Conservation (phyloP, 2,329 filamentous ascomycete genomes). For the Aspergillus quadricinctus region DNA sequence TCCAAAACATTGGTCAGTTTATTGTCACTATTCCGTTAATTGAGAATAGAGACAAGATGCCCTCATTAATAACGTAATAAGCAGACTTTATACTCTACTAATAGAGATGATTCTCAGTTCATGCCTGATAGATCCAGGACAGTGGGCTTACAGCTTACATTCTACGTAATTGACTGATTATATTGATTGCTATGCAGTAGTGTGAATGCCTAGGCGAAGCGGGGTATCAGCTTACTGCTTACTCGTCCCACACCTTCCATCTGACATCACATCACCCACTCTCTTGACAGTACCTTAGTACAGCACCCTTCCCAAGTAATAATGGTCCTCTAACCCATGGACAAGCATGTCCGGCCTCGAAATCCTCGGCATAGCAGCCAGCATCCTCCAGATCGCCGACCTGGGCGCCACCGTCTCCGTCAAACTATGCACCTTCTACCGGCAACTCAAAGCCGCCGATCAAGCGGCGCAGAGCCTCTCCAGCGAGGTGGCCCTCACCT, state of each 20-base stretch:
- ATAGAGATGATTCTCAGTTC: too few relatives aligned
- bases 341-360: constrained; percentile 17
- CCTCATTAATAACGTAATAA: too few relatives aligned
- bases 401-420: constrained; percentile 25
- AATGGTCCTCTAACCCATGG: neutral
- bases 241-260: neutral
- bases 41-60: too few relatives aligned
- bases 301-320: neutral
- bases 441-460: constrained; percentile 23
- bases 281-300: too few relatives aligned
- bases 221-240: neutral
- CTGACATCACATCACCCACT: too few relatives aligned
- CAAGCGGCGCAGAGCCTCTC: constrained; percentile 19
- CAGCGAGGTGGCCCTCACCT: constrained; percentile 27
- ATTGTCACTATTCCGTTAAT: too few relatives aligned
- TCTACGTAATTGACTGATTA: neutral
- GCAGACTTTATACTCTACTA: too few relatives aligned
- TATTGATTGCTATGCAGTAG: too few relatives aligned
- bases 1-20: too few relatives aligned
- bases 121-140: too few relatives aligned
- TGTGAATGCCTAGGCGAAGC: neutral
- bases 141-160: neutral
- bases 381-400: constrained; percentile 31
- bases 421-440: constrained; percentile 27
- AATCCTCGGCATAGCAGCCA: constrained; percentile 22